Conservation (phyloP, 1,139 yeast species). For the Yamadazyma buinensis region DNA sequence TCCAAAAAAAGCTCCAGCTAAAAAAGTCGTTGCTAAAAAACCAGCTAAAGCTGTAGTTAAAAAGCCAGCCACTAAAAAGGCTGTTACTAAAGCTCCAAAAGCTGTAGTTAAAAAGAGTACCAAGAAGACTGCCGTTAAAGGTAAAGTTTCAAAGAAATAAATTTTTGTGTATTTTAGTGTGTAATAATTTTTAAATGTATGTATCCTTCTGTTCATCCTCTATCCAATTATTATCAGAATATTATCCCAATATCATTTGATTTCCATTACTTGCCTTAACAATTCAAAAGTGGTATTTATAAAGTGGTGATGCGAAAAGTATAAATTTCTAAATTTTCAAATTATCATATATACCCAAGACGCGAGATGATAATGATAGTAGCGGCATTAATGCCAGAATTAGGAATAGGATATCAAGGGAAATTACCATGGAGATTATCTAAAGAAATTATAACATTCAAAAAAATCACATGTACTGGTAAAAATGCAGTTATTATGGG, state of each 20-base stretch:
- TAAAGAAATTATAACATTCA: conserved; percentile 83
- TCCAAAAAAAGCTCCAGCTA: conserved; percentile 7
- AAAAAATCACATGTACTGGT: conserved; percentile 57
- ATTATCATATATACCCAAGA: no score
- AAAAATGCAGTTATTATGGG: conserved; percentile 93
- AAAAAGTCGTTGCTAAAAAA: conserved; percentile 15
- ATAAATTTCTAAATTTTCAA: no score
- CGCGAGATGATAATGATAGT: conserved; percentile 56
- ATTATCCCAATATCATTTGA: no score
- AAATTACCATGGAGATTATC: conserved; percentile 83
- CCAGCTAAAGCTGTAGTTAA: conserved; percentile 20
- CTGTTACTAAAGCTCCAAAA: conserved; percentile 2
- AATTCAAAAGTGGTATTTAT: no score
- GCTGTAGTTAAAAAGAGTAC: no score
- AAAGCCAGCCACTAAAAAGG: conserved; percentile 12
- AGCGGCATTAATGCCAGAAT: conserved; percentile 76
- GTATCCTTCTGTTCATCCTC: no score
- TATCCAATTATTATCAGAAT: no score
- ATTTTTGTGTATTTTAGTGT: no score
- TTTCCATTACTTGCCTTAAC: no score
- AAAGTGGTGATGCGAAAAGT: no score
- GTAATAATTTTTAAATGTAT: no score
- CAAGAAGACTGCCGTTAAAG: no score
- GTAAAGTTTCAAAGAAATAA: conserved; percentile 7
- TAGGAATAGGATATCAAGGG: conserved; percentile 85